A percentile compares a stretch with the other conserved stretches of the same genome.
Evolutionary conservation across 805 yeast species (phyloP).

Genomic region (Metschnikowia vanudenii): DNA sequence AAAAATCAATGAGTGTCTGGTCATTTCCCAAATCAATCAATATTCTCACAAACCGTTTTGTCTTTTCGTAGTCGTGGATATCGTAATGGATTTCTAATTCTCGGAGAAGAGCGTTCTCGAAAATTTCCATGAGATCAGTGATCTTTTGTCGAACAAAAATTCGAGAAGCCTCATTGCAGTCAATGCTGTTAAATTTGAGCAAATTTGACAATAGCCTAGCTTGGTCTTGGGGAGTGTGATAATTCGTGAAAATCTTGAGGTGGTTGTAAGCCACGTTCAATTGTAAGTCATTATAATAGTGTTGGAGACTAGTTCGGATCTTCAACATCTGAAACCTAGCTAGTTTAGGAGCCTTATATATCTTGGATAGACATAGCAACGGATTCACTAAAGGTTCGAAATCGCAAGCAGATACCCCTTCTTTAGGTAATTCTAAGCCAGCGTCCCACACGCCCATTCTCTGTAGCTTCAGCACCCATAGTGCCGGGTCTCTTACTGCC

Average conservation of each 20-base stretch:
- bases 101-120: slow-evolving; percentile 65
- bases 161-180: slow-evolving; percentile 29
- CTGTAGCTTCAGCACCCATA: slow-evolving; percentile 39
- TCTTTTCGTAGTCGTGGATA: slow-evolving; percentile 41
- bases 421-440: slow-evolving; percentile 13
- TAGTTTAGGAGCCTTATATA: slow-evolving; percentile 25
- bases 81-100: slow-evolving; percentile 65
- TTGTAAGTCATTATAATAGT: slow-evolving; percentile 47
- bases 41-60: slow-evolving; percentile 36
- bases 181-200: slow-evolving; percentile 37
- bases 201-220: slow-evolving; percentile 45
- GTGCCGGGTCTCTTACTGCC: slow-evolving; percentile 37
- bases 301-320: slow-evolving; percentile 39
- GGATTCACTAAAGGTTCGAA: slow-evolving; percentile 25
- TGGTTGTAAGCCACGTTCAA: slow-evolving; percentile 40
- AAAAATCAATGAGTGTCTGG: slow-evolving; percentile 44
- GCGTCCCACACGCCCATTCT: slow-evolving; percentile 40
- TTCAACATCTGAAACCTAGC: slow-evolving; percentile 40
- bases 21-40: slow-evolving; percentile 38
- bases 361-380: slow-evolving; percentile 33
- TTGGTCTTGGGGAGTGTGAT: slow-evolving; percentile 51
- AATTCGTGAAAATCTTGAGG: slow-evolving; percentile 46
- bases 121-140: slow-evolving; percentile 59
- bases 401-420: slow-evolving; percentile 3
- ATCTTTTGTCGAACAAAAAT: slow-evolving; percentile 41